Percentiles rank a stretch among this genome's conserved stretches.
phyloP scores from a whole-genome alignment of 1,284 basidiomycete species.

The Pholiota adiposa region DNA sequence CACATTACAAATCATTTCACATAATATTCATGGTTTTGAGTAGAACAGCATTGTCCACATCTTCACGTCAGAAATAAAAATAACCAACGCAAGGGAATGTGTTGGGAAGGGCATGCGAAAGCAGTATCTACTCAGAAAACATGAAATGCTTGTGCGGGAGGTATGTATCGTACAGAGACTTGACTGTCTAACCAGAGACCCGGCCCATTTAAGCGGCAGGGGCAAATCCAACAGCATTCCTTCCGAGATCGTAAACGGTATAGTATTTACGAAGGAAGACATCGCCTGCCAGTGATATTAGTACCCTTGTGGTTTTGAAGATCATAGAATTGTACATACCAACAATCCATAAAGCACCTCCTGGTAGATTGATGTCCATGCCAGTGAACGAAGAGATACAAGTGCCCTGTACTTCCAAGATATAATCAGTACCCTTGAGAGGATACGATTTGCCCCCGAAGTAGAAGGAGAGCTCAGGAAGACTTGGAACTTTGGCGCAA shows the following conservation, averaged over 20 bases:
- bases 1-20: too few relatives aligned
- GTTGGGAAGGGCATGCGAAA: too few relatives aligned
- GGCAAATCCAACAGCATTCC: slow-evolving; percentile 89
- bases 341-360: slow-evolving; percentile 91
- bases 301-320: not conserved
- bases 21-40: too few relatives aligned
- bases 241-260: slow-evolving; percentile 92
- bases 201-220: slow-evolving; percentile 27
- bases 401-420: slow-evolving; percentile 86
- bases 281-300: slow-evolving; percentile 54
- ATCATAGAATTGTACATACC: slow-evolving; percentile 54
- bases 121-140: too few relatives aligned
- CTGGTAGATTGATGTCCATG: slow-evolving; percentile 89
- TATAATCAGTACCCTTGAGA: slow-evolving; percentile 86
- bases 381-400: slow-evolving; percentile 96
- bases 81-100: too few relatives aligned
- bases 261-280: slow-evolving; percentile 90
- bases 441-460: slow-evolving; percentile 84
- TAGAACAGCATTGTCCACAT: too few relatives aligned
- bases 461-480: slow-evolving; percentile 89
- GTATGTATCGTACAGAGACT: not conserved
- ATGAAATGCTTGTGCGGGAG: too few relatives aligned
- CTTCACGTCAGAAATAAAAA: too few relatives aligned
- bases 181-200: not conserved
- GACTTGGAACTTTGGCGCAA: slow-evolving; percentile 79